Evolutionary conservation across 2,329 filamentous ascomycete species (phyloP).

Genomic region (Beauveria scarabaeidicola): DNA sequence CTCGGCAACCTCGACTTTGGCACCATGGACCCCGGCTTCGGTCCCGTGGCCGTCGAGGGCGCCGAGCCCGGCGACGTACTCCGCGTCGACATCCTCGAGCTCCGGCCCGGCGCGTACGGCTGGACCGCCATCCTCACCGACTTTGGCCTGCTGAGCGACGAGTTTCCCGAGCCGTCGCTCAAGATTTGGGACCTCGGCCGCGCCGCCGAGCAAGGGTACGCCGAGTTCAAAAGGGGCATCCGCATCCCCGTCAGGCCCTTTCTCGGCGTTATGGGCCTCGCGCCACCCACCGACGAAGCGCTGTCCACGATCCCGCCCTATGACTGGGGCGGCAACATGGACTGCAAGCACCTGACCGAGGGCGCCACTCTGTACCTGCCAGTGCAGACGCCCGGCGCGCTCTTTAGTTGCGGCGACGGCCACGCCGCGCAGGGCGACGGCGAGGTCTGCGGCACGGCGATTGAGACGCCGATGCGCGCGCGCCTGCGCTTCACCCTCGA

Average conservation of each 20-base stretch:
- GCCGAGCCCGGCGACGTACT: constrained; percentile 44
- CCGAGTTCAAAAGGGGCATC: constrained; percentile 39
- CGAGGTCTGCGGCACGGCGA: constrained; percentile 47
- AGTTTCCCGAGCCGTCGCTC: constrained; percentile 34
- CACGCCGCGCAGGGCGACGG: constrained; percentile 47
- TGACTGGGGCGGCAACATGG: constrained; percentile 45
- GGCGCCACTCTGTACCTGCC: constrained; percentile 41
- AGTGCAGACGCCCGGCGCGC: constrained; percentile 38
- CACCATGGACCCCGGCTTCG: constrained; percentile 39
- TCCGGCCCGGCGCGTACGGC: constrained; percentile 37
- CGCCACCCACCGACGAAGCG: constrained; percentile 34
- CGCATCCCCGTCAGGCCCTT: constrained; percentile 42
- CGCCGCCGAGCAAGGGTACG: constrained; percentile 17
- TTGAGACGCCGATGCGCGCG: constrained; percentile 44
- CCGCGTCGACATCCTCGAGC: constrained; percentile 39
- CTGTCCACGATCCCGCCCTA: constrained; percentile 43
- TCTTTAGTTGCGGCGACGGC: constrained; percentile 46
- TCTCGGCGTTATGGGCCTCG: constrained; percentile 43
- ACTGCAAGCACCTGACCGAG: constrained; percentile 39
- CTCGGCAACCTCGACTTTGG: constrained; percentile 32
- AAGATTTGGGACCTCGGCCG: constrained; percentile 39
- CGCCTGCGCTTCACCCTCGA: constrained; percentile 39
- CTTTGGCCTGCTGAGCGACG: constrained; percentile 41
- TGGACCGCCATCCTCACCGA: constrained; percentile 44
- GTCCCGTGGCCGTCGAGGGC: constrained; percentile 39